phyloP scores from a whole-genome alignment of 2,329 filamentous ascomycete genomes.

The Pyricularia sp. region DNA sequence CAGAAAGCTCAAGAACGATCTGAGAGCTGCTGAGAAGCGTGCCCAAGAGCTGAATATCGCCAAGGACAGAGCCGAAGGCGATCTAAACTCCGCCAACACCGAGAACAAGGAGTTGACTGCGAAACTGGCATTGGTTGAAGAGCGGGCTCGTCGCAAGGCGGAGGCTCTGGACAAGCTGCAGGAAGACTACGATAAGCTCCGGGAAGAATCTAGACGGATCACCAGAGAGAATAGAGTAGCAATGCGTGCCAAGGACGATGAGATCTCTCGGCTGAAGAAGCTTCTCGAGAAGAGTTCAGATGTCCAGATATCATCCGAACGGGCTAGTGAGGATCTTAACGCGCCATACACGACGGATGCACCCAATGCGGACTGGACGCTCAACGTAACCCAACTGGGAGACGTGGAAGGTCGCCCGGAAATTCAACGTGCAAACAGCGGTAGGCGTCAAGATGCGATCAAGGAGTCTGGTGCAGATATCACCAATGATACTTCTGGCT shows the following conservation, averaged over 20 bases:
- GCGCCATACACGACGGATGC: background rate
- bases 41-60: slow-evolving; percentile 26
- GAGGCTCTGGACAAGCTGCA: slow-evolving; percentile 41
- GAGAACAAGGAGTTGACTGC: slow-evolving; percentile 19
- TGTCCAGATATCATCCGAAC: background rate
- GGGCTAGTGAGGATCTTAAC: background rate
- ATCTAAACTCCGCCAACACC: slow-evolving; percentile 17
- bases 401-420: background rate
- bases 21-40: slow-evolving; percentile 37
- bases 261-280: slow-evolving; percentile 46
- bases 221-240: slow-evolving; percentile 47
- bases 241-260: slow-evolving; percentile 44
- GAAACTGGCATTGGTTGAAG: slow-evolving; percentile 20
- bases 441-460: background rate
- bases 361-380: slow-evolving; percentile 1
- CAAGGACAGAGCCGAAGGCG: slow-evolving; percentile 21
- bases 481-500: background rate
- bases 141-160: slow-evolving; percentile 28
- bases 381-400: slow-evolving; percentile 3
- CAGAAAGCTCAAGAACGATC: slow-evolving; percentile 38
- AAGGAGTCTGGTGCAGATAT: background rate
- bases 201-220: slow-evolving; percentile 41
- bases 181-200: slow-evolving; percentile 38
- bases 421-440: background rate
- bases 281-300: slow-evolving; percentile 11